Base-by-base conservation (phyloP, 2,329 filamentous ascomycete species). In the Torrubiella hemipterigena region DNA sequence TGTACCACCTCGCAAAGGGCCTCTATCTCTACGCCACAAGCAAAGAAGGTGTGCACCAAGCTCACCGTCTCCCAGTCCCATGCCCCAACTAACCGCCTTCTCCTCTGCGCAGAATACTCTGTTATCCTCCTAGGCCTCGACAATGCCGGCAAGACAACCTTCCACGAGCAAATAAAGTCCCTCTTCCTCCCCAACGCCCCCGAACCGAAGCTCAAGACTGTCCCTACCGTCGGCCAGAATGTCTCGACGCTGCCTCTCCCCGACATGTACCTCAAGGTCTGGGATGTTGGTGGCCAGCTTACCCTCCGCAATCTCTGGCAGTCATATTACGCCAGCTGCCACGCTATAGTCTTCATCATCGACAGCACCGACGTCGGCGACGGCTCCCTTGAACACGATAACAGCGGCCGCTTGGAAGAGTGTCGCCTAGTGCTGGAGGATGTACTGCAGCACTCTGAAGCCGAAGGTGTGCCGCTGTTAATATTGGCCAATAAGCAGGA, bases 401-500 rank as follows among this genome's bases (percentile, higher is more conserved):
- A 54, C 42, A 51, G 48, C 19, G 64, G 79, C 13, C 67, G 89
- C 3, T 58, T 96, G 26, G 83, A 87, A 27, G 91, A 98, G 64
- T 96, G 91, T 54, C 72, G 82, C 18, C 63, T 86, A 26, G 87
- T 95, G 28, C 68, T 98, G 15, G 89, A 96, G 58, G 81, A 84
- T 43, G 87, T 96, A 29, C 63, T 98, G 46, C 79, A 85, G 51
- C 77, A 89, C 54, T 74, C 81, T 25, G 86, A 94, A 49, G 83
- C 89, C 3, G 83, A 86, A 45, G 89, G 91, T 10, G 86, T 98
- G 38, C 91, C 91, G 15, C 67, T 98, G 33, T 61, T 98, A 34
- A 83, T 98, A 29, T 61, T 98, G 42, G 91, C 91, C 38, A 98
- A 98, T 54, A 98, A 98, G 60, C 91, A 98, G 61, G 91, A 98